phyloP scores from a whole-genome alignment of 208 protist genomes.

The Crithidia expoeki region DNA sequence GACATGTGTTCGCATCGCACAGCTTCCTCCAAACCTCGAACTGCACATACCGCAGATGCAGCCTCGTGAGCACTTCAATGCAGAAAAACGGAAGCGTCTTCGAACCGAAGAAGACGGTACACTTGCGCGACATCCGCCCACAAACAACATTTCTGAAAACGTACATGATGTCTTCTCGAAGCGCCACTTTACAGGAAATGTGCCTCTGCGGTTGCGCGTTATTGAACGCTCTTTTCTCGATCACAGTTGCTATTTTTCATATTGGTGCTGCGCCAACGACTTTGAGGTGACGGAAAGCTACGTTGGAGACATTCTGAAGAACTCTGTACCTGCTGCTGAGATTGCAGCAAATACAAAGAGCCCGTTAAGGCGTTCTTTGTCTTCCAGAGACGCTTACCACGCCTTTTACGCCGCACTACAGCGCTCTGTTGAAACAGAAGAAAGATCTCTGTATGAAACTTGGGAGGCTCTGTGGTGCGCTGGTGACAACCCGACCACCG shows the following conservation, averaged over 20 bases:
- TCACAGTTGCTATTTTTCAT: slow-evolving; percentile 26
- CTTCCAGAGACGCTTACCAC: background rate
- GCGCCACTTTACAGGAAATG: background rate
- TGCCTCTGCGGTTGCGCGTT: slow-evolving; percentile 1
- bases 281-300: slow-evolving; percentile 22
- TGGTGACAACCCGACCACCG: background rate
- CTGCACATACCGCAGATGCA: background rate
- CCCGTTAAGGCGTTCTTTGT: background rate
- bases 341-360: too few relatives aligned
- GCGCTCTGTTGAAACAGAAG: background rate
- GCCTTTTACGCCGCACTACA: slow-evolving; percentile 21
- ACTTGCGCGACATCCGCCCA: background rate
- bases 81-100: slow-evolving; percentile 1
- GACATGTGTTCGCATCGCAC: background rate
- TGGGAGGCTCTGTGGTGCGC: background rate
- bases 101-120: background rate
- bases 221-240: slow-evolving; percentile 11
- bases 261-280: slow-evolving; percentile 29
- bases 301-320: too few relatives aligned
- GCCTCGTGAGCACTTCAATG: background rate
- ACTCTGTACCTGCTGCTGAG: too few relatives aligned
- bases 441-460: background rate
- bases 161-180: background rate
- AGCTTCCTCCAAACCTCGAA: background rate
- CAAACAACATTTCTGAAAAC: background rate